These are phyloP conservation scores for Starmerella scarabaei DNA, from an alignment of 805 yeast species.

Conservation along the genomic window DNA sequence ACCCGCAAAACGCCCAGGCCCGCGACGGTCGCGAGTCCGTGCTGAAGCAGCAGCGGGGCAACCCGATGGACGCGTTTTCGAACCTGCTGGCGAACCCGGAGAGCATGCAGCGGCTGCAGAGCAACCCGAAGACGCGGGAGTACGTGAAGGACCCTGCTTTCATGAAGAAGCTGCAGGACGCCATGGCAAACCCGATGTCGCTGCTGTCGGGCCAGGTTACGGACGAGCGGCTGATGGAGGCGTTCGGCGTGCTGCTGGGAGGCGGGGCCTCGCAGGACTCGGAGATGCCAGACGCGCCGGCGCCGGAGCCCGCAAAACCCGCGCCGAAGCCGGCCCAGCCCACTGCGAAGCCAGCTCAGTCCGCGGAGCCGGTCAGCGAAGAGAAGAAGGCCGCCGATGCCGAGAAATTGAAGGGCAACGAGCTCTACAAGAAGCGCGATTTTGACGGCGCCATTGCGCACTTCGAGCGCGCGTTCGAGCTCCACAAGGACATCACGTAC, in stretches of 20 bases:
- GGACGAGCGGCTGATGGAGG: conserved; percentile 71
- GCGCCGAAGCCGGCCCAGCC: conserved; percentile 21
- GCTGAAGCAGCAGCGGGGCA: conserved; percentile 30
- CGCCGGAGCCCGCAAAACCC: conserved; percentile 21
- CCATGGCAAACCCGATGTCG: conserved; percentile 59
- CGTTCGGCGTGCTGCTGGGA: conserved; percentile 77
- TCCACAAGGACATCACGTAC: conserved; percentile 74
- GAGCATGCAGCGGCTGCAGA: conserved; percentile 57
- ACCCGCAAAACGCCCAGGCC: conserved; percentile 82
- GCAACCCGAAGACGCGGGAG: conserved; percentile 78
- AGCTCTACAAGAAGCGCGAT: conserved; percentile 68
- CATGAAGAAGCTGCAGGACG: conserved; percentile 46
- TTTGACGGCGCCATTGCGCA: conserved; percentile 86
- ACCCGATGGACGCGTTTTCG: conserved; percentile 54
- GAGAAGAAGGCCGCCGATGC: conserved; percentile 29
- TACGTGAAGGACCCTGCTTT: conserved; percentile 77
- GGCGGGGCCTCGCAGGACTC: conserved; percentile 21
- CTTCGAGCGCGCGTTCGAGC: conserved; percentile 77
- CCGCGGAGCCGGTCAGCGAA: conserved; percentile 8
- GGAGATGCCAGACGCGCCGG: conserved; percentile 15
- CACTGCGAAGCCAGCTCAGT: no score
- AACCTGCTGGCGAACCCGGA: conserved; percentile 70
- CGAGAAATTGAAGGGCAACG: conserved; percentile 75
- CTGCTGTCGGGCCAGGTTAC: conserved; percentile 39
- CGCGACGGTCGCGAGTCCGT: conserved; percentile 66